Percentiles rank a stretch among this genome's conserved stretches.
These are phyloP conservation scores for Micractinium conductrix DNA, from an alignment of 139 green algal genomes.

Conservation along the genomic window DNA sequence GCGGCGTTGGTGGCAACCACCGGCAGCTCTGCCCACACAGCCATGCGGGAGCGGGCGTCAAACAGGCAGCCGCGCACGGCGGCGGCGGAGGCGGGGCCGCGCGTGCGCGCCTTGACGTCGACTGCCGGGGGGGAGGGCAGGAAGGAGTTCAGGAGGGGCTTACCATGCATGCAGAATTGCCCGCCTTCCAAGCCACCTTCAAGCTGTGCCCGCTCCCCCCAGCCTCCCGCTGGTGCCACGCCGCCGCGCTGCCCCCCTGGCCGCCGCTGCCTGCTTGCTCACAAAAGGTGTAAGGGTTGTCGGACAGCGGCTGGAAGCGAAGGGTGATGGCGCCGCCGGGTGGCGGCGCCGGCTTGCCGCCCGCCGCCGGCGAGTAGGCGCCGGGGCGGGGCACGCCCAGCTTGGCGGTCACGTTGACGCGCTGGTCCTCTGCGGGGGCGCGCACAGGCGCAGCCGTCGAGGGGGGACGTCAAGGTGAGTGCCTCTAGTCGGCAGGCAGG, in stretches of 20 bases:
- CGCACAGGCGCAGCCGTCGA: no score
- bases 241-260: no score
- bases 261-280: no score
- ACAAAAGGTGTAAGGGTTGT: constrained; percentile 56
- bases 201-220: no score
- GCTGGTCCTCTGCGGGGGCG: constrained; percentile 48
- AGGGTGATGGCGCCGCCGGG: constrained; percentile 58
- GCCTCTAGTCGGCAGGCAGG: no score
- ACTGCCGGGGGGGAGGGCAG: no score
- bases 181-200: no score
- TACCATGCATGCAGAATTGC: no score
- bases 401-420: constrained; percentile 60
- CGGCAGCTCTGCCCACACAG: constrained; percentile 57
- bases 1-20: constrained; percentile 34
- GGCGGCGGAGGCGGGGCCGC: constrained; percentile 36
- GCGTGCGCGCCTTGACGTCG: constrained; percentile 62
- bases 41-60: constrained; percentile 49
- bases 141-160: no score
- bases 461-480: no score
- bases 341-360: neutral
- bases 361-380: neutral
- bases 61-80: constrained; percentile 63
- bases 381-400: constrained; percentile 21
- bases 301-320: constrained; percentile 57
- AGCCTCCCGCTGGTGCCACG: no score